phyloP scores from a whole-genome alignment of 192 early-diverging fungal species.

The Coemansia reversa region DNA sequence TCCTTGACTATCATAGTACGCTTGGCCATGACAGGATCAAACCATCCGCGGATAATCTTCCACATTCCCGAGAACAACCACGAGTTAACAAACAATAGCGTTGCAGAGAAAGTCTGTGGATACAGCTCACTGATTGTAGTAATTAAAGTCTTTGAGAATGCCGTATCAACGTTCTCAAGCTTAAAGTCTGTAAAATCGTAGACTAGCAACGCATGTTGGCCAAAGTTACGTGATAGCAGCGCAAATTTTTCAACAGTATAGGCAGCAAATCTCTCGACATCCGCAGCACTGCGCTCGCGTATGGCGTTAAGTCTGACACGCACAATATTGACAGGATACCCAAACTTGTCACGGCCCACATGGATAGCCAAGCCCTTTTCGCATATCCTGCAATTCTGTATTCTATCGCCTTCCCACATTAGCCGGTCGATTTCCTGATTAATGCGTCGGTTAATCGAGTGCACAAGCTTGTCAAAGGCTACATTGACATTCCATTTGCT shows the following conservation, averaged over 20 bases:
- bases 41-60: slow-evolving; percentile 71
- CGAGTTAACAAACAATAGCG: slow-evolving; percentile 78
- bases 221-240: slow-evolving; percentile 18
- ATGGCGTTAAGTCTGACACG: slow-evolving; percentile 23
- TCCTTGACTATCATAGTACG: slow-evolving; percentile 75
- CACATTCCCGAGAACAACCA: slow-evolving; percentile 87
- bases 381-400: slow-evolving; percentile 45
- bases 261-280: slow-evolving; percentile 19
- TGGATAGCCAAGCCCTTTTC: slow-evolving; percentile 50
- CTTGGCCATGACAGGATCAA: slow-evolving; percentile 80
- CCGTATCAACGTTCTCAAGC: slow-evolving; percentile 70
- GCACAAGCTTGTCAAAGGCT: slow-evolving; percentile 64
- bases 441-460: slow-evolving; percentile 69
- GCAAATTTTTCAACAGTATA: slow-evolving; percentile 33
- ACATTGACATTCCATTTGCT: slow-evolving; percentile 73
- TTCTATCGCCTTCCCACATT: slow-evolving; percentile 59
- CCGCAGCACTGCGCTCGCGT: slow-evolving; percentile 24
- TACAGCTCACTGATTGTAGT: slow-evolving; percentile 77
- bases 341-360: slow-evolving; percentile 51
- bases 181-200: slow-evolving; percentile 75
- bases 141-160: slow-evolving; percentile 74
- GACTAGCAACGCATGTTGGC: slow-evolving; percentile 59
- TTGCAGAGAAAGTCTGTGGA: slow-evolving; percentile 72
- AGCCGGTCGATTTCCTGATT: slow-evolving; percentile 59
- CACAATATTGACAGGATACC: slow-evolving; percentile 47